Percentiles rank a stretch among this genome's conserved stretches.
Evolutionary conservation across 495 filamentous ascomycete species (phyloP).

Genomic region (Astrothelium subdiscretum): DNA sequence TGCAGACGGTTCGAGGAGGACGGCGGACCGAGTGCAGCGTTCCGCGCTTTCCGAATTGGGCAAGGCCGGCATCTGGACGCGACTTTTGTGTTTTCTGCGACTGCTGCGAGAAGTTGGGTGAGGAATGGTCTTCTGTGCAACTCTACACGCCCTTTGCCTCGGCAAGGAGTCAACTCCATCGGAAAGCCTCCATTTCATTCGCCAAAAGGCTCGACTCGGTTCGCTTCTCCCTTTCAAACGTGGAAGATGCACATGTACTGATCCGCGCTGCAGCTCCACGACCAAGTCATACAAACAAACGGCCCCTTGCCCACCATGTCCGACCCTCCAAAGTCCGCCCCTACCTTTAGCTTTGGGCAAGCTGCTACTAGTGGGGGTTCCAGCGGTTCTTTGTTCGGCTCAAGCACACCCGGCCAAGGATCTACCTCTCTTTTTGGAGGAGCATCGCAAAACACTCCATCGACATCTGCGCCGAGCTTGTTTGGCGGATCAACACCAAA

Average conservation of each 20-base stretch:
- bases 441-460: neutral
- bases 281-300: neutral
- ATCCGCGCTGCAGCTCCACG: neutral
- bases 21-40: too few relatives aligned
- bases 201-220: too few relatives aligned
- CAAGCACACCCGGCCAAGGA: neutral
- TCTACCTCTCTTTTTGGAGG: neutral
- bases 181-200: too few relatives aligned
- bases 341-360: constrained; percentile 4
- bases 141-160: neutral
- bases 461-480: neutral
- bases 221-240: neutral
- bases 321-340: constrained; percentile 13
- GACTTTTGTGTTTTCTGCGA: neutral
- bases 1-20: too few relatives aligned
- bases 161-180: neutral
- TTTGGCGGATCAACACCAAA: neutral
- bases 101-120: neutral
- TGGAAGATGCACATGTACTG: neutral
- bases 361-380: neutral
- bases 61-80: neutral
- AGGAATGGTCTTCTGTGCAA: neutral
- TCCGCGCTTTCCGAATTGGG: neutral
- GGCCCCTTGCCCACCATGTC: constrained; percentile 11
- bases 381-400: neutral